Conservation (phyloP, 1,139 yeast genomes). For the Kodamaea fungicola region DNA sequence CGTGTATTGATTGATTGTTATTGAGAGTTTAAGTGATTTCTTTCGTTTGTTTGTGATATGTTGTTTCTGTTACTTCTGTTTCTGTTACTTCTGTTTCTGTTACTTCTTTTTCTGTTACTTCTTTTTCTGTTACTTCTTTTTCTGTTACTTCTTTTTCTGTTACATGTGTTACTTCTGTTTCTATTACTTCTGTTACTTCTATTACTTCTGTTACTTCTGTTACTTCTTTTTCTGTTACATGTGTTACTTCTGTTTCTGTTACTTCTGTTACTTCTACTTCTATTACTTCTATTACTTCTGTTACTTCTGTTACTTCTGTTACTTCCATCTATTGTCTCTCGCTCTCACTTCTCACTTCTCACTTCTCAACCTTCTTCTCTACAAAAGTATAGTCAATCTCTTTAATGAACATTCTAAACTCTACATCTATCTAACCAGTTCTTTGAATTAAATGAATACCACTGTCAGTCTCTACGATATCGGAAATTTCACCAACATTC, state of each 20-base stretch:
- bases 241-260: neutral
- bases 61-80: neutral
- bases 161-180: neutral
- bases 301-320: too few species aligned
- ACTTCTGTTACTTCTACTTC: too few species aligned
- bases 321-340: too few species aligned
- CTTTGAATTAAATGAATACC: conserved; percentile 89
- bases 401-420: neutral
- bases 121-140: too few species aligned
- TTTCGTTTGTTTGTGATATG: neutral
- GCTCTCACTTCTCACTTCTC: too few species aligned
- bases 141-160: neutral
- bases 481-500: conserved; percentile 80
- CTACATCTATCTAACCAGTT: conserved; percentile 47
- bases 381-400: too few species aligned
- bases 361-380: too few species aligned
- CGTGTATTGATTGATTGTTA: too few species aligned
- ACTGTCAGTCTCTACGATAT: conserved; percentile 81
- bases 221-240: neutral
- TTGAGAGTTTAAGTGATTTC: too few species aligned
- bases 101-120: too few species aligned
- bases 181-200: neutral
- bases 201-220: too few species aligned
- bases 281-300: too few species aligned
- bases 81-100: neutral